Base-by-base conservation (phyloP, 164 flowering plant species). In the Cinnamomum chago region DNA sequence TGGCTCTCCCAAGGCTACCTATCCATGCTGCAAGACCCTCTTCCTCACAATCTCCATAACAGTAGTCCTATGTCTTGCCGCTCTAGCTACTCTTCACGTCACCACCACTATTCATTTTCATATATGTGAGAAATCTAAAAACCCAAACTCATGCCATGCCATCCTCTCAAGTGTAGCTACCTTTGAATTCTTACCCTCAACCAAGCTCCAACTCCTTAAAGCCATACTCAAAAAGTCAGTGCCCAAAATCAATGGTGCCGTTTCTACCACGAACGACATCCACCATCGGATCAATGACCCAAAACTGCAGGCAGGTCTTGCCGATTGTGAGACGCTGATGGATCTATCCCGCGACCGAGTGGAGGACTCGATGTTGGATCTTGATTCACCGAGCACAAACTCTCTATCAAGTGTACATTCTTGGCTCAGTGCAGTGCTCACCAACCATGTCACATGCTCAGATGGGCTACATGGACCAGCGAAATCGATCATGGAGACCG, bases 381-480 rank as follows among this genome's bases (percentile, higher is more conserved):
- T 68, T 30, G 69, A 13, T 27, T 15, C 22, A 17, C 25, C 17
- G 15, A 35, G 35, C 40, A 2, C 55, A 11, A n/a, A 68, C 40
- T 35, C 71, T 20, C 52, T 35, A 2, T 23, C 58, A 12, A 47
- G 9, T n/a, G 55, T 66, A 27, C 69, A 66, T 18, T 27, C 71
- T 20, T 68, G 51, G 71, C 28, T 68, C 9, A 68, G 71, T 23
- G 71, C 52, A 22, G 76, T 52, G 12, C 67, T 68, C 24, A 76
- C 88, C 5, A 85, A 85, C 82, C 76, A 85, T 68, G 77, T 72
- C 71, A 85, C 89, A 0, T 86, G 89, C 71, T 50, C 74, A 70
- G 87, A 86, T 66, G 85, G 81, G 23, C 82, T 84, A 2, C 47
- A 64, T 3, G 81, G 82, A 22, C 58, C 50, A 12, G 76, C 79